phyloP scores from a whole-genome alignment of 352 stramenopile genomes.

The Phytopythium vexans region DNA sequence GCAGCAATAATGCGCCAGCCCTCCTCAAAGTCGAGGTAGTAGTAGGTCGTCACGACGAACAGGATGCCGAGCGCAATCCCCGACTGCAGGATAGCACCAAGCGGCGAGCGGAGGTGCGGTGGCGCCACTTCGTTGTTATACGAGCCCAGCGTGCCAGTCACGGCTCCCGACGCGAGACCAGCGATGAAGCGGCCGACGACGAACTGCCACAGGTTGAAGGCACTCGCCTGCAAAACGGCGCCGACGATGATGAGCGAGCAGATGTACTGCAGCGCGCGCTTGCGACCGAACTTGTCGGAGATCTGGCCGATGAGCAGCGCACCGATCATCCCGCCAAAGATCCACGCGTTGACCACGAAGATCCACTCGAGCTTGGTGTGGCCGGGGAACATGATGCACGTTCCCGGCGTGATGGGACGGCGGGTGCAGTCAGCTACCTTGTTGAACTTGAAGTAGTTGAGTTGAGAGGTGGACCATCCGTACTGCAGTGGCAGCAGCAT shows the following conservation, averaged over 20 bases:
- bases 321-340: constrained; percentile 36
- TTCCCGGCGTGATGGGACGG: constrained; percentile 5
- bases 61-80: constrained; percentile 34
- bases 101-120: constrained; percentile 28
- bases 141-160: constrained; percentile 22
- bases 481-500: constrained; percentile 24
- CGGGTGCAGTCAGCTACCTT: constrained; percentile 15
- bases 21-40: constrained; percentile 32
- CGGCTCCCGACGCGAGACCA: constrained; percentile 44
- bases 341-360: constrained; percentile 37
- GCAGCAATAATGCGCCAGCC: constrained; percentile 50
- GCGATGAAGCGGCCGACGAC: constrained; percentile 39
- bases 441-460: constrained; percentile 28
- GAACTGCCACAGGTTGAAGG: constrained; percentile 36
- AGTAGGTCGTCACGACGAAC: constrained; percentile 34
- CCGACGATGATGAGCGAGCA: constrained; percentile 38
- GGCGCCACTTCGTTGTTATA: constrained; percentile 45
- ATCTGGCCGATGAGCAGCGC: constrained; percentile 18
- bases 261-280: constrained; percentile 26
- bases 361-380: constrained; percentile 33
- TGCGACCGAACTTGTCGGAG: constrained; percentile 34
- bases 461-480: constrained; percentile 28
- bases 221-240: constrained; percentile 24
- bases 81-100: constrained; percentile 29
- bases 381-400: constrained; percentile 33